phyloP scores from a whole-genome alignment of 192 early-diverging fungal species.

The Coemansia sp. region DNA sequence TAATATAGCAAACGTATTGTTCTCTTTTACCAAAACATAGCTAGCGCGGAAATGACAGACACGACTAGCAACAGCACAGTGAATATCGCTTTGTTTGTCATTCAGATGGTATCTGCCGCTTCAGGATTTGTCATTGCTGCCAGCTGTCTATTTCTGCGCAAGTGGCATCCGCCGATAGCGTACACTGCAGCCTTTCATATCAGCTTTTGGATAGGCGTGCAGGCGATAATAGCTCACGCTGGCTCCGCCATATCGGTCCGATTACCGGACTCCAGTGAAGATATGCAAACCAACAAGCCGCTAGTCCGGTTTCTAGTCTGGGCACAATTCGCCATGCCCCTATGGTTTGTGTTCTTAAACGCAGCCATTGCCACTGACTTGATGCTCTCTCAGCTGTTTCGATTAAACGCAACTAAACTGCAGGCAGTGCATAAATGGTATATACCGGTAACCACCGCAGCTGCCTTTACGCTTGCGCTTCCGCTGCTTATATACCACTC shows the following conservation, averaged over 20 bases:
- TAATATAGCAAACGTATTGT: slow-evolving; percentile 2
- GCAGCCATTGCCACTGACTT: slow-evolving; percentile 46
- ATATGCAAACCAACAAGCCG: slow-evolving; percentile 38
- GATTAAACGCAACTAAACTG: slow-evolving; percentile 19
- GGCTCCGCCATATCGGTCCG: slow-evolving; percentile 44
- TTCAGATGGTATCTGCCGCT: slow-evolving; percentile 42
- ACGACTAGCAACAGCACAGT: slow-evolving; percentile 23
- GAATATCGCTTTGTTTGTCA: slow-evolving; percentile 43
- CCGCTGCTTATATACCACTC: slow-evolving; percentile 48
- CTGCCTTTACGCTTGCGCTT: slow-evolving; percentile 37
- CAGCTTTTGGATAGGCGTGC: slow-evolving; percentile 51
- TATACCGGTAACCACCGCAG: slow-evolving; percentile 28
- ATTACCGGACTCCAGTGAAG: slow-evolving; percentile 25
- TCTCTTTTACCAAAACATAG: no score
- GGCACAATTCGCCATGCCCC: slow-evolving; percentile 52
- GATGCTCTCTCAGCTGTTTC: slow-evolving; percentile 39
- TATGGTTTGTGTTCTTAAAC: slow-evolving; percentile 54
- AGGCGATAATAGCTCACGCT: slow-evolving; percentile 46
- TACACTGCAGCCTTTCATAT: slow-evolving; percentile 49
- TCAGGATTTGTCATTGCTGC: slow-evolving; percentile 44
- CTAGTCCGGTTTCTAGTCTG: slow-evolving; percentile 45
- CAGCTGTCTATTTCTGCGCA: slow-evolving; percentile 40
- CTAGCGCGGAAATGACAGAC: slow-evolving; percentile 25
- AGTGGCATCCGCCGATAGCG: slow-evolving; percentile 46
- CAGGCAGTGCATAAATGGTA: slow-evolving; percentile 46